Conservation (phyloP, 2,329 filamentous ascomycete genomes). For the Neofusicoccum kwambonambiense region DNA sequence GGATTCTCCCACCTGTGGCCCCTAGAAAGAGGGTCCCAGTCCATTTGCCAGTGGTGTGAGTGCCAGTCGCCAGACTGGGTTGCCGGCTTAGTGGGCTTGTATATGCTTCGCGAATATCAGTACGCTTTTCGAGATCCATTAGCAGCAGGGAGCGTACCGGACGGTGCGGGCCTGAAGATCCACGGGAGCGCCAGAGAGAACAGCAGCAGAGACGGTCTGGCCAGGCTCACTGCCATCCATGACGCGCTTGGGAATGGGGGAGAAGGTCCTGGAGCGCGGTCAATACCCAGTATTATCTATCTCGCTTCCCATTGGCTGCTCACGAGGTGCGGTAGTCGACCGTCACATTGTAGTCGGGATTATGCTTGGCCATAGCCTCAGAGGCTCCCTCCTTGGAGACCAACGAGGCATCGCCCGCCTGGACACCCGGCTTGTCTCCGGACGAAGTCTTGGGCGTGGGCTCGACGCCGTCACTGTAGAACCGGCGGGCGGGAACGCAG, state of each 20-base stretch:
- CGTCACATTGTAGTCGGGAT: slow-evolving; percentile 77
- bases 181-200: slow-evolving; percentile 86
- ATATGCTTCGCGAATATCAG: slow-evolving; percentile 65
- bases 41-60: slow-evolving; percentile 87
- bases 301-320: slow-evolving; percentile 32
- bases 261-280: slow-evolving; percentile 67
- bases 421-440: slow-evolving; percentile 37
- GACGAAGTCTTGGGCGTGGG: slow-evolving; percentile 32
- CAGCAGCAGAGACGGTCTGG: slow-evolving; percentile 73
- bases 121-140: slow-evolving; percentile 20
- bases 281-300: slow-evolving; percentile 21
- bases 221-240: slow-evolving; percentile 87
- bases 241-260: slow-evolving; percentile 82
- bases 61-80: slow-evolving; percentile 93
- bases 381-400: slow-evolving; percentile 51
- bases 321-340: slow-evolving; percentile 92
- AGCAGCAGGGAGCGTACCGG: slow-evolving; percentile 59
- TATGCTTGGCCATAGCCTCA: slow-evolving; percentile 59
- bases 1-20: slow-evolving; percentile 98
- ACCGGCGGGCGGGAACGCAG: slow-evolving; percentile 30
- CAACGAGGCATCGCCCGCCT: slow-evolving; percentile 46
- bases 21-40: slow-evolving; percentile 92
- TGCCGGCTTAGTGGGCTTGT: slow-evolving; percentile 85
- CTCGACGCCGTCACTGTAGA: slow-evolving; percentile 28
- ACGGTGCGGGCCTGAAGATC: slow-evolving; percentile 94